Evolutionary conservation across 2,329 filamentous ascomycete genomes (phyloP).

Genomic region (Botrytis fragariae): DNA sequence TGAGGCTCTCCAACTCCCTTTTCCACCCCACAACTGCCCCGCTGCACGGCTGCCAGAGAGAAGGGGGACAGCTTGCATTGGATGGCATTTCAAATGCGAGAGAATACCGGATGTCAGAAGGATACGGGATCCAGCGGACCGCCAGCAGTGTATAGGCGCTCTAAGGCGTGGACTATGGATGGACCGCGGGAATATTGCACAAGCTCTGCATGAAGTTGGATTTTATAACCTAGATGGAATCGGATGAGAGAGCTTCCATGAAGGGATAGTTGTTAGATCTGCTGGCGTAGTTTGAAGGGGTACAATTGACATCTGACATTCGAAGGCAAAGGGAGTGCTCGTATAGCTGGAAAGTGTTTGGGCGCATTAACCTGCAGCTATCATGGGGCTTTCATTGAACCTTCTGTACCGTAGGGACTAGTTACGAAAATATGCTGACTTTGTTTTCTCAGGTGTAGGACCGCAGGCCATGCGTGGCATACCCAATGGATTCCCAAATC

Average conservation of each 20-base stretch:
- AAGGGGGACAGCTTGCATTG: constrained; percentile 17
- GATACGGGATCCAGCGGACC: background rate
- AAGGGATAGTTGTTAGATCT: background rate
- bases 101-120: background rate
- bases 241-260: background rate
- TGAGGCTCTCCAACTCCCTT: constrained; percentile 28
- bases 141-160: background rate
- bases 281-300: background rate
- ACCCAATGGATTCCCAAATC: constrained; percentile 57
- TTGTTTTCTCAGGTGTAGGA: constrained; percentile 43
- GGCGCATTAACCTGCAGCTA: background rate
- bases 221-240: background rate
- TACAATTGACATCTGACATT: background rate
- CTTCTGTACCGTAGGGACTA: background rate
- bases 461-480: constrained; percentile 62
- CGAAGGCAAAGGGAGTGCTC: background rate
- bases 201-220: constrained; percentile 1
- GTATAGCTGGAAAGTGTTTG: background rate
- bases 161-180: background rate
- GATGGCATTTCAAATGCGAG: background rate
- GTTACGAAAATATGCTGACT: constrained; percentile 25
- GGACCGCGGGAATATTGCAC: background rate
- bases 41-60: constrained; percentile 25
- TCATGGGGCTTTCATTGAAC: background rate
- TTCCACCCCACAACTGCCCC: constrained; percentile 33